Conservation (phyloP, 75 land plant genomes). For the Ceratopteris richardii region DNA sequence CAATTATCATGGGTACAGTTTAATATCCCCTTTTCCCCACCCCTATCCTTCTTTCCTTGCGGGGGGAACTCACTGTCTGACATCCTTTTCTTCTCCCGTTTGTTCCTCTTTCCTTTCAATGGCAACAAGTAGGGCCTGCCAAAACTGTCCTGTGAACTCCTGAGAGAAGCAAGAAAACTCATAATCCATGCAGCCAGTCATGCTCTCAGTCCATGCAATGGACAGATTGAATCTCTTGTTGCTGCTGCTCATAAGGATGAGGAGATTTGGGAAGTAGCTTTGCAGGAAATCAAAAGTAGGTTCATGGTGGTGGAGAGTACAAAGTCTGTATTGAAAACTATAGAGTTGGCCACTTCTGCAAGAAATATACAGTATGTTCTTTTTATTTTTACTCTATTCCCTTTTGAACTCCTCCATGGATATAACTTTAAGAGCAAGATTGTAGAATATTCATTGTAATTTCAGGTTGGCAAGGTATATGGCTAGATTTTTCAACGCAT, state of each 20-base stretch:
- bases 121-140: constrained; percentile 1
- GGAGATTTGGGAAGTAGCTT: not conserved
- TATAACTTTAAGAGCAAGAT: too few relatives aligned
- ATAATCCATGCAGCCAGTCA: not conserved
- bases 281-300: not conserved
- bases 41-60: too few relatives aligned
- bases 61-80: too few relatives aligned
- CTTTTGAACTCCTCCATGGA: too few relatives aligned
- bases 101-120: too few relatives aligned
- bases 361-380: not conserved
- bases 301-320: not conserved
- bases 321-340: not conserved
- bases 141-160: not conserved
- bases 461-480: too few relatives aligned
- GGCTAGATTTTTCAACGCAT: too few relatives aligned
- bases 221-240: constrained; percentile 2
- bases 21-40: too few relatives aligned
- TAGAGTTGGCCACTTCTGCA: not conserved
- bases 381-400: too few relatives aligned
- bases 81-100: too few relatives aligned
- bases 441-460: too few relatives aligned
- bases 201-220: not conserved
- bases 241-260: constrained; percentile 1
- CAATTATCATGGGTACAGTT: too few relatives aligned
- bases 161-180: not conserved